A percentile compares a stretch with the other conserved stretches of the same genome.
phyloP scores from a whole-genome alignment of 2,329 filamentous ascomycete genomes.

The Sclerotiophoma versabilis region DNA sequence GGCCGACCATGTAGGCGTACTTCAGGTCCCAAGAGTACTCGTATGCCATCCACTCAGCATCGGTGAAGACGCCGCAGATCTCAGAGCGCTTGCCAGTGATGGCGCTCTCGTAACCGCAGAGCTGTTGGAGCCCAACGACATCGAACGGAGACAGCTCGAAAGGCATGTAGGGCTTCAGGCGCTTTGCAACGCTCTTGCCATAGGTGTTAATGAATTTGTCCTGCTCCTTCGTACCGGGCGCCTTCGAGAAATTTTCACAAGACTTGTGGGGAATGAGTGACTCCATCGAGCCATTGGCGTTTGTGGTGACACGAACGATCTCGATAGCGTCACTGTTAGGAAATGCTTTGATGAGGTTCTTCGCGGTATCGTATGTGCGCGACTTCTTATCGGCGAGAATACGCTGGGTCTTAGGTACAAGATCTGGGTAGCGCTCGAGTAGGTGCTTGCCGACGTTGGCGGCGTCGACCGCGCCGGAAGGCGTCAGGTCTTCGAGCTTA shows the following conservation, averaged over 20 bases:
- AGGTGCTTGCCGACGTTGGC: constrained; percentile 67
- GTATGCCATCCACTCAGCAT: constrained; percentile 69
- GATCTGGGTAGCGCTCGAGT: constrained; percentile 60
- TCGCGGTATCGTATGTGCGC: constrained; percentile 45
- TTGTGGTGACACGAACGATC: constrained; percentile 42
- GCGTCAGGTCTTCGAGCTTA: constrained; percentile 51
- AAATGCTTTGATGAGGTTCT: constrained; percentile 40
- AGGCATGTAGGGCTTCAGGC: constrained; percentile 32
- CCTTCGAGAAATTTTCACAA: constrained; percentile 44
- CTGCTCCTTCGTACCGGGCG: constrained; percentile 41
- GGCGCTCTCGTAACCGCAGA: constrained; percentile 70
- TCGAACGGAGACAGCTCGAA: constrained; percentile 69
- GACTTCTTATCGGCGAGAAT: constrained; percentile 47
- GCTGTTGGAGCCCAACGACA: constrained; percentile 69
- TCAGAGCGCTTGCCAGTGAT: constrained; percentile 66
- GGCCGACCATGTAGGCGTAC: constrained; percentile 71
- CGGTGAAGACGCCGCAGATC: constrained; percentile 63
- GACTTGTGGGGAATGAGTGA: constrained; percentile 45
- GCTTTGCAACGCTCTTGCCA: constrained; percentile 31
- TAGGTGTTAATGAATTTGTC: constrained; percentile 39
- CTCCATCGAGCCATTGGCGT: constrained; percentile 40
- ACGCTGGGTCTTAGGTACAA: constrained; percentile 51
- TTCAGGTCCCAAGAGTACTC: constrained; percentile 69
- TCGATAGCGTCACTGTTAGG: constrained; percentile 40
- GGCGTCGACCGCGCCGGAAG: constrained; percentile 55